Conservation (phyloP, 805 yeast species). For the Ogataea paradorogensis region DNA sequence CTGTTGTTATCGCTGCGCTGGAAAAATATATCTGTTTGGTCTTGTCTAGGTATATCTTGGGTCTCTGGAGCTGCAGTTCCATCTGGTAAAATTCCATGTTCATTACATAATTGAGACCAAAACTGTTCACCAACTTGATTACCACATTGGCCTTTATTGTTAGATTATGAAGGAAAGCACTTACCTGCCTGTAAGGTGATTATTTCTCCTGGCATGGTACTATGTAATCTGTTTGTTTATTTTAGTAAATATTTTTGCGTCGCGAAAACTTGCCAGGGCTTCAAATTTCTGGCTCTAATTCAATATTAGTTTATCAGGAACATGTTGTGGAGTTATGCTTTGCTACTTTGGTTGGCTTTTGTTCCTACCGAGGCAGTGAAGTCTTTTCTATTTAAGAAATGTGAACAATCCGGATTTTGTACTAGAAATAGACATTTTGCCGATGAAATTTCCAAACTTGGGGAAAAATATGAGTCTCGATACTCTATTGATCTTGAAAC, state of each 20-base stretch:
- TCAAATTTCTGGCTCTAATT: conserved; percentile 2
- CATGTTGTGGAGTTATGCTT: conserved; percentile 9
- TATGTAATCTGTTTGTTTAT: background rate
- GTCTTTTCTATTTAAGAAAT: conserved; percentile 67
- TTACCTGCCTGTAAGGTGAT: conserved; percentile 62
- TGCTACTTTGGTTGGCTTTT: conserved; percentile 5
- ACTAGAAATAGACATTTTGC: conserved; percentile 73
- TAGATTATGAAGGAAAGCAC: conserved; percentile 13
- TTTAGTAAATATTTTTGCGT: conserved; percentile 7
- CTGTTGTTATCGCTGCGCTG: conserved; percentile 64
- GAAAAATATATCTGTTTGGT: conserved; percentile 82
- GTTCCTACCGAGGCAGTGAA: conserved; percentile 45
- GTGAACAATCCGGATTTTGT: conserved; percentile 83
- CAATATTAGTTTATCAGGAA: background rate
- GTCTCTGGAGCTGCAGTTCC: conserved; percentile 48
- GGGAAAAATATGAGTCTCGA: conserved; percentile 31
- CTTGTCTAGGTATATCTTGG: conserved; percentile 44
- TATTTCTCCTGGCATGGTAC: conserved; percentile 54
- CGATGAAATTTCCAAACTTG: conserved; percentile 30
- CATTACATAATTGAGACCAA: conserved; percentile 85
- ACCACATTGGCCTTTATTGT: conserved; percentile 79
- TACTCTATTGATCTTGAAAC: conserved; percentile 41
- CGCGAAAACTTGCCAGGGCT: conserved; percentile 13
- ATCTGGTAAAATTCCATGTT: conserved; percentile 77
- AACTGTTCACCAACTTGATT: conserved; percentile 91